Evolutionary conservation across 164 flowering plant genomes (phyloP).

Genomic region (Liquidambar formosana): DNA sequence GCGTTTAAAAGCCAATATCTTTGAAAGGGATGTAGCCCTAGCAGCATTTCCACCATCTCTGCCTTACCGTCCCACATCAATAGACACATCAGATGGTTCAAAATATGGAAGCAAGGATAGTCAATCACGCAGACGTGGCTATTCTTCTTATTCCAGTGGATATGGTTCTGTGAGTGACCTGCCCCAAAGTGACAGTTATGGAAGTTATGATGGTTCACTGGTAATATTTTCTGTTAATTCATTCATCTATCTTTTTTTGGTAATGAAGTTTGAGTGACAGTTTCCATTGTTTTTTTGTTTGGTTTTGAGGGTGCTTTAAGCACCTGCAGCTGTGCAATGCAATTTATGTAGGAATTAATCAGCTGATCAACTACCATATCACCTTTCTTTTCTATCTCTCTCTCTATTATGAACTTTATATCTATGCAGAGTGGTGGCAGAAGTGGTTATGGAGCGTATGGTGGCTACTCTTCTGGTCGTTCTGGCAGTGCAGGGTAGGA

Average conservation of each 20-base stretch:
- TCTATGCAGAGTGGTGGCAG: constrained; percentile 36
- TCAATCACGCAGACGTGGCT: constrained; percentile 51
- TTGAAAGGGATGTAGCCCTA: constrained; percentile 62
- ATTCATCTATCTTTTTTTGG: not conserved
- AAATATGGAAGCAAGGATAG: constrained; percentile 57
- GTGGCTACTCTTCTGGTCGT: constrained; percentile 49
- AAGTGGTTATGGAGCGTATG: constrained; percentile 44
- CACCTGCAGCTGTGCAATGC: not conserved
- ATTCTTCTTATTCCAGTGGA: constrained; percentile 45
- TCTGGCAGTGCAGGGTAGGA: constrained; percentile 47
- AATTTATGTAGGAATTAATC: not conserved
- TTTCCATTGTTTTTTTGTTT: not conserved
- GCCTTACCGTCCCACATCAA: constrained; percentile 54
- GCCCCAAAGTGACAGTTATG: constrained; percentile 41
- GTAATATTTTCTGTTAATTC: constrained; percentile 15
- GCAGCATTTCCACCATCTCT: constrained; percentile 53
- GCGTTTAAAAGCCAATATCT: constrained; percentile 60
- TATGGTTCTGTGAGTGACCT: constrained; percentile 50
- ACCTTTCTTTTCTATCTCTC: not conserved
- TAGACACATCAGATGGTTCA: constrained; percentile 43
- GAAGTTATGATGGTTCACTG: constrained; percentile 42
- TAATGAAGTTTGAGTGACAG: not conserved
- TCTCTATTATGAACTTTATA: not conserved
- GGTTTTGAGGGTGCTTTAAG: not conserved
- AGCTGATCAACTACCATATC: not conserved